phyloP scores from a whole-genome alignment of 2,329 filamentous ascomycete genomes.

The Ophiocordyceps camponoti-rufipedis region DNA sequence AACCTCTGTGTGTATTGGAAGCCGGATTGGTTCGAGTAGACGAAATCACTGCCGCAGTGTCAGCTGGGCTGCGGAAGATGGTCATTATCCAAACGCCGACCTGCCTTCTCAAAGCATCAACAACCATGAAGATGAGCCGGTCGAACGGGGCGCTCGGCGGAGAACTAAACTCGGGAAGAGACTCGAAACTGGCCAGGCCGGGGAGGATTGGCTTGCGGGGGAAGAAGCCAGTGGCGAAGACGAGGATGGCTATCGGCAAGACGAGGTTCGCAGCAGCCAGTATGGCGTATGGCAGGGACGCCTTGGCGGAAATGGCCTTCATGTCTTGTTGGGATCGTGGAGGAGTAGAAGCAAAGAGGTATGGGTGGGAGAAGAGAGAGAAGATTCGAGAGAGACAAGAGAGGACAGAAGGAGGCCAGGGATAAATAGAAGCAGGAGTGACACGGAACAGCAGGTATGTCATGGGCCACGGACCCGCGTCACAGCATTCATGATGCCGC shows the following conservation, averaged over 20 bases:
- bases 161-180: constrained; percentile 28
- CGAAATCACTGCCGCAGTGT: constrained; percentile 56
- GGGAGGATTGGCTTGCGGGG: constrained; percentile 90
- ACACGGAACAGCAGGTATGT: not conserved
- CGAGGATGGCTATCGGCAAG: constrained; percentile 52
- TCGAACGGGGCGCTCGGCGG: constrained; percentile 59
- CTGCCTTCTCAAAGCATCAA: constrained; percentile 83
- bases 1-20: constrained; percentile 83
- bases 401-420: not conserved
- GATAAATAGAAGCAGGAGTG: too few species aligned
- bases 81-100: not conserved
- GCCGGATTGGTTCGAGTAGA: constrained; percentile 62
- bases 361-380: not conserved
- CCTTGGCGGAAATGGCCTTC: constrained; percentile 9
- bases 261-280: constrained; percentile 54
- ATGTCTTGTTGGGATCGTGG: not conserved
- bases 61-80: constrained; percentile 1
- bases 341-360: not conserved
- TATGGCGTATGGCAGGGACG: constrained; percentile 14
- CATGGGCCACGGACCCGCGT: not conserved
- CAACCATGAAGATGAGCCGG: constrained; percentile 89
- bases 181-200: constrained; percentile 55
- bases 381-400: not conserved
- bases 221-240: constrained; percentile 87
- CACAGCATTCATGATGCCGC: not conserved